Conservation (phyloP, 169 alveolate genomes). For the Theileria sp. region DNA sequence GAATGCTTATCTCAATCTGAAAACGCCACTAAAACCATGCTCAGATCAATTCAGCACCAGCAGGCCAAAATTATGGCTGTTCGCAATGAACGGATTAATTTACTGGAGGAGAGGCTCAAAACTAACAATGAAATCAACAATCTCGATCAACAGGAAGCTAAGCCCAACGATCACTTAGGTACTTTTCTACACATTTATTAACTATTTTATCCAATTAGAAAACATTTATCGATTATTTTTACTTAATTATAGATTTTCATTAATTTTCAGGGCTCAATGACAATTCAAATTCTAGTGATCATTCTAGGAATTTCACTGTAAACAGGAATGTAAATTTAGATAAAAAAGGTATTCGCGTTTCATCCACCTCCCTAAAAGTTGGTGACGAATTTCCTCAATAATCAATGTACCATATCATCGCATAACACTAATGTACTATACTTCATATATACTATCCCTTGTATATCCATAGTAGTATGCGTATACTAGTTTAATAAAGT, state of each 20-base stretch:
- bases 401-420: not conserved
- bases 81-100: conserved; percentile 21
- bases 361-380: conserved; percentile 22
- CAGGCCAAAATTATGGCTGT: conserved; percentile 37
- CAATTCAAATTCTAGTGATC: conserved; percentile 10
- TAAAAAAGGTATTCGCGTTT: conserved; percentile 55
- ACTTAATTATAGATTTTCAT: not conserved
- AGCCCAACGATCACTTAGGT: not conserved
- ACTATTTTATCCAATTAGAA: not conserved
- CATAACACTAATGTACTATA: conserved; percentile 3
- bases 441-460: not conserved
- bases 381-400: conserved; percentile 43
- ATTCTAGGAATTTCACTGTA: conserved; percentile 18
- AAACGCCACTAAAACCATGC: conserved; percentile 60
- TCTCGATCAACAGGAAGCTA: not conserved
- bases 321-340: conserved; percentile 24
- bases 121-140: conserved; percentile 19
- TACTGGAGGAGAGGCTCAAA: conserved; percentile 40
- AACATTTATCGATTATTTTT: not conserved
- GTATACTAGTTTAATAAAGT: not conserved
- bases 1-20: conserved; percentile 64
- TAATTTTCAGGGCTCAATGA: not conserved
- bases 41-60: conserved; percentile 49
- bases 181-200: not conserved
- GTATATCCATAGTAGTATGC: not conserved